Evolutionary conservation across 2,329 filamentous ascomycete species (phyloP).

Genomic region (Talaromyces sp.): DNA sequence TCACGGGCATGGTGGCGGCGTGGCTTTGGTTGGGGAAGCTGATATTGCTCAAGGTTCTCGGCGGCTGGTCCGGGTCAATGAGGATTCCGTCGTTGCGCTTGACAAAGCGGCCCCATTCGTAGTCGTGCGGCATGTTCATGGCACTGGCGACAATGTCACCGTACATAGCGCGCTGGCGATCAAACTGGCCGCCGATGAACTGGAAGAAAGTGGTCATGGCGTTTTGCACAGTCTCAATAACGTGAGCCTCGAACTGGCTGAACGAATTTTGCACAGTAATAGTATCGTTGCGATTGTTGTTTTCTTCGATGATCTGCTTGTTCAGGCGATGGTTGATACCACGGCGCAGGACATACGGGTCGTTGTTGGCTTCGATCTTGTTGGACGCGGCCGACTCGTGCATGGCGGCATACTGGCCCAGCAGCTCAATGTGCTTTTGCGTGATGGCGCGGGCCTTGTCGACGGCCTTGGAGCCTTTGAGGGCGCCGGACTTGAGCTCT

Average conservation of each 20-base stretch:
- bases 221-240: conserved; percentile 75
- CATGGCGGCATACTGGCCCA: conserved; percentile 76
- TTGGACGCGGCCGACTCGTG: conserved; percentile 67
- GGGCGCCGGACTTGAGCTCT: conserved; percentile 73
- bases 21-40: conserved; percentile 88
- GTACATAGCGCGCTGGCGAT: conserved; percentile 75
- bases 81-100: conserved; percentile 65
- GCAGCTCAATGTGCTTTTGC: conserved; percentile 92
- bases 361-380: conserved; percentile 64
- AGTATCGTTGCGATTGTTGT: conserved; percentile 89
- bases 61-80: conserved; percentile 68
- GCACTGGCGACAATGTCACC: conserved; percentile 72
- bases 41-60: conserved; percentile 67
- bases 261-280: conserved; percentile 90
- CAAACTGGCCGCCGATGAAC: conserved; percentile 71
- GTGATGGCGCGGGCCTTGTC: conserved; percentile 80
- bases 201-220: conserved; percentile 78
- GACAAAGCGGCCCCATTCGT: conserved; percentile 87
- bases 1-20: conserved; percentile 68
- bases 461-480: conserved; percentile 82
- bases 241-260: conserved; percentile 76
- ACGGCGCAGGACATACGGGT: conserved; percentile 82
- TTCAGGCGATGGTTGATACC: conserved; percentile 77
- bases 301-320: conserved; percentile 90
- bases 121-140: conserved; percentile 73